These are phyloP conservation scores for Aspergillus nanangensis DNA, from an alignment of 495 filamentous ascomycete species.

Conservation along the genomic window DNA sequence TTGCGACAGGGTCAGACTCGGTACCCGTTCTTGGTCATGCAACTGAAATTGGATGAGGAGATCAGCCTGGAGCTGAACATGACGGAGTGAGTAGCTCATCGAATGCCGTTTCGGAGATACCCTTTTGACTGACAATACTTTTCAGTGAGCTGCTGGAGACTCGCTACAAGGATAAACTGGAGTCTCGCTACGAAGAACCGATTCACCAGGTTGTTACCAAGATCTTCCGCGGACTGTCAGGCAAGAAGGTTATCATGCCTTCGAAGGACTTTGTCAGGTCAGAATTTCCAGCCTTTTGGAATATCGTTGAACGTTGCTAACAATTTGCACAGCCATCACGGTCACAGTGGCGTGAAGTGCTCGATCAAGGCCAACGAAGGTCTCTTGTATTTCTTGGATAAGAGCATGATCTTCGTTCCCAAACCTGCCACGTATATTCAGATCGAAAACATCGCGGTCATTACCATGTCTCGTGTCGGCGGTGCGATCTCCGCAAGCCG, in stretches of 20 bases:
- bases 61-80: constrained; percentile 96
- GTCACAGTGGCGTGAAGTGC: constrained; percentile 95
- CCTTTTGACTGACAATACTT: constrained; percentile 11
- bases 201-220: constrained; percentile 87
- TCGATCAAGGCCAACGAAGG: constrained; percentile 99
- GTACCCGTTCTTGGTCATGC: constrained; percentile 99
- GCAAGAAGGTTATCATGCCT: constrained; percentile 89
- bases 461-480: constrained; percentile 94
- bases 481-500: constrained; percentile 90
- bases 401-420: constrained; percentile 98
- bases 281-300: constrained; percentile 5
- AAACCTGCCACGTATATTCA: constrained; percentile 97
- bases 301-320: constrained; percentile 1
- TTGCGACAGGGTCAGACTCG: constrained; percentile 96
- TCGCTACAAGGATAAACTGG: constrained; percentile 86
- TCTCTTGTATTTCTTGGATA: constrained; percentile 93
- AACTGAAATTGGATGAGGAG: constrained; percentile 97
- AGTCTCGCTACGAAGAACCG: constrained; percentile 84
- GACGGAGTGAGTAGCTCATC: constrained; percentile 63
- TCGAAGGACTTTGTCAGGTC: constrained; percentile 85
- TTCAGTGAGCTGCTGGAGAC: constrained; percentile 59
- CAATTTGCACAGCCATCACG: constrained; percentile 62
- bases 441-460: constrained; percentile 80
- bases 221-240: constrained; percentile 88
- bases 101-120: neutral